Percentiles rank a stretch among this genome's conserved stretches.
Evolutionary conservation across 2,329 filamentous ascomycete genomes (phyloP).

Genomic region (Onygena corvina): DNA sequence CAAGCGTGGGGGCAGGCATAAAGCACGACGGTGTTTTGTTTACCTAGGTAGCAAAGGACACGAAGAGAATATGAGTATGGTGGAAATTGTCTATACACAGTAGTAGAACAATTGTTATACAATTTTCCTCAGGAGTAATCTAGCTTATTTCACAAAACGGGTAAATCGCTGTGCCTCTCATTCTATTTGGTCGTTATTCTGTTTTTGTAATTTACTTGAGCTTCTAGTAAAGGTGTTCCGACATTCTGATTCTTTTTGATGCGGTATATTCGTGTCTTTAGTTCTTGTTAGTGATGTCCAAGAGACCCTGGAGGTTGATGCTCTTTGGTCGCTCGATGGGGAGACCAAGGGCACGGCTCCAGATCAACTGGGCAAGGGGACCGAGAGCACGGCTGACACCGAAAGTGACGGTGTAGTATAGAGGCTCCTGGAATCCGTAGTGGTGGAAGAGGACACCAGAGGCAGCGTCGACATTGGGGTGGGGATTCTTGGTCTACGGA

Average conservation of each 20-base stretch:
- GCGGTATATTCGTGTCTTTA: not conserved
- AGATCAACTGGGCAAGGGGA: conserved; percentile 85
- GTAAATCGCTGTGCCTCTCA: conserved; percentile 3
- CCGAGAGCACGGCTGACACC: conserved; percentile 61
- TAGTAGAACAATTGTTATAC: conserved; percentile 2
- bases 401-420: conserved; percentile 75
- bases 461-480: conserved; percentile 88
- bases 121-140: not conserved
- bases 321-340: conserved; percentile 98
- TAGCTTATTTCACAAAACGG: not conserved
- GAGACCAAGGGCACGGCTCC: conserved; percentile 85
- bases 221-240: not conserved
- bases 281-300: conserved; percentile 45
- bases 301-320: conserved; percentile 77
- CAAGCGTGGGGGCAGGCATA: conserved; percentile 31
- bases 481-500: conserved; percentile 76
- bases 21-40: not conserved
- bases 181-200: conserved; percentile 1
- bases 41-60: not conserved
- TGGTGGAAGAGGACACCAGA: conserved; percentile 95
- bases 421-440: conserved; percentile 92
- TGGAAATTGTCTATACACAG: not conserved
- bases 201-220: not conserved
- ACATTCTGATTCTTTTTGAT: not conserved
- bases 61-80: not conserved